Conservation (phyloP, 2,329 filamentous ascomycete species). For the Fusarium solani-melongenae region DNA sequence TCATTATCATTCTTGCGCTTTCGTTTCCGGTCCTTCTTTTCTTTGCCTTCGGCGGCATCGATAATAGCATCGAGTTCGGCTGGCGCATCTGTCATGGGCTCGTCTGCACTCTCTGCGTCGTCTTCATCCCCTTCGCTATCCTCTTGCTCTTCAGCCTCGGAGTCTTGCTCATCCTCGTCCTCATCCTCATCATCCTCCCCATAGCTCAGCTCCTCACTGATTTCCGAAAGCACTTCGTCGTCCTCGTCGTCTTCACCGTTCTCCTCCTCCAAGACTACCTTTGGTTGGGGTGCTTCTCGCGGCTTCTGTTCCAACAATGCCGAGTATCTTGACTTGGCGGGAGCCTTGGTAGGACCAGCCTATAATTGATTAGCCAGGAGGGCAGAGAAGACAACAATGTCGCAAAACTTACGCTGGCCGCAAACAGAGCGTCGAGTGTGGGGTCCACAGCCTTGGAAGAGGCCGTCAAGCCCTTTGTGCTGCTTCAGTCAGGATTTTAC, state of each 20-base stretch:
- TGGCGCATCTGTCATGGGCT: slow-evolving; percentile 49
- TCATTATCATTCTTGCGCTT: slow-evolving; percentile 76
- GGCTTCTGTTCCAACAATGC: slow-evolving; percentile 50
- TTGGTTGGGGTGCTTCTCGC: slow-evolving; percentile 39
- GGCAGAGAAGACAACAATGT: slow-evolving; percentile 6
- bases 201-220: slow-evolving; percentile 49
- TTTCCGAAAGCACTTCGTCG: slow-evolving; percentile 49
- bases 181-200: slow-evolving; percentile 45
- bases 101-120: slow-evolving; percentile 54
- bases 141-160: slow-evolving; percentile 41
- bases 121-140: slow-evolving; percentile 45
- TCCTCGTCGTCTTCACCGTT: slow-evolving; percentile 45
- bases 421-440: slow-evolving; percentile 75
- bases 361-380: slow-evolving; percentile 43
- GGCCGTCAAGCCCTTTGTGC: slow-evolving; percentile 54
- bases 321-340: slow-evolving; percentile 58
- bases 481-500: slow-evolving; percentile 41
- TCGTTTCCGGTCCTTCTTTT: slow-evolving; percentile 66
- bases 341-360: slow-evolving; percentile 63
- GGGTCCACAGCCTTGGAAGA: slow-evolving; percentile 73
- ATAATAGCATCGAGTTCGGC: slow-evolving; percentile 52
- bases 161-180: slow-evolving; percentile 38
- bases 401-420: slow-evolving; percentile 71
- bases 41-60: slow-evolving; percentile 48
- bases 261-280: slow-evolving; percentile 43